Base-by-base conservation (phyloP, 2,329 filamentous ascomycete species). In the Macrophomina phaseolina region DNA sequence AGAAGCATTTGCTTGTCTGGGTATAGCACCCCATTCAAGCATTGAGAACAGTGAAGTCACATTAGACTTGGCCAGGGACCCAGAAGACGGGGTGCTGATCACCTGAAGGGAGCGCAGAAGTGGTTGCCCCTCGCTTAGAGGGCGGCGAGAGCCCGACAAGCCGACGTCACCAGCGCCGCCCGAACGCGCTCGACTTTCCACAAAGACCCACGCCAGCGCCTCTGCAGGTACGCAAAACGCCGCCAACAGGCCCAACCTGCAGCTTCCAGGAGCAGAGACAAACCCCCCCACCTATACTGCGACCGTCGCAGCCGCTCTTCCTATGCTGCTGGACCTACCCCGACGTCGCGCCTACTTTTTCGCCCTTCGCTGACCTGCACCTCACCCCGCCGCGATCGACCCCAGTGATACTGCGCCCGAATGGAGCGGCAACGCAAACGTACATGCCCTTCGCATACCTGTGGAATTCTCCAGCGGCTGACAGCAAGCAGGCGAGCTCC, bases 401-500 rank as follows among this genome's bases (percentile, higher is more conserved):
- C 45, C 38, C 45, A 45, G 23, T 38, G 16, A 36, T 46, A 67
- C 18, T 3, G 38, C 38, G 67, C 70, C 65, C 74, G 76, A 75
- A 84, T 84, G 82, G 82, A 84, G 75, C 78, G 82, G 75, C 78
- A 79, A 67, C 81, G 81, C 74, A 84, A 84, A 75, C 80, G 82
- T 83, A 78, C 53, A 8, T 30, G 14, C 12, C 70, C 9, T 34
- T 9, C 28, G 12, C 46, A 5, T 36, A 40, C 45, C 46, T 45
- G 7, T 42, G 30, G 36, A 7, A 23, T n/a, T 23, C 23, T 28
- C 34, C 28, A 51, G 23, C 2, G 28, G 67, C 75, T 79, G 66
- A 78, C 70, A 8, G 34, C 12, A 16, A 48, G 16, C 77, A 97
- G 93, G 93, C 83, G 92, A 97, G 84, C 86, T 98, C 81, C 92